Evolutionary conservation across 768 basidiomycete genomes (phyloP).

Genomic region (Sarcodon aspratus): DNA sequence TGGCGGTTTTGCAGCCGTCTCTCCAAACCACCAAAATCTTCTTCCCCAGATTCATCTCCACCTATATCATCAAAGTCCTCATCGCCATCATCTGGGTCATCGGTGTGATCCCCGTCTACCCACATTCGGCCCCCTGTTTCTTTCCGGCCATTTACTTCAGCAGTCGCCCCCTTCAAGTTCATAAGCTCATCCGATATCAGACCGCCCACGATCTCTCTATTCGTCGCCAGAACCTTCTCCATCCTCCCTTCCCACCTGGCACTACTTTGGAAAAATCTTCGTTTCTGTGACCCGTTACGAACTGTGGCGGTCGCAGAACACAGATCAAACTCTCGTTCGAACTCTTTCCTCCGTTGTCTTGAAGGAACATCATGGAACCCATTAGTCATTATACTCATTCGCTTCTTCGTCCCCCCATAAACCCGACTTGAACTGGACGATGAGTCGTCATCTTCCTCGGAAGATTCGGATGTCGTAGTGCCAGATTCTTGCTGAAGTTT

Average conservation of each 20-base stretch:
- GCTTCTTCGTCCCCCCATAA: constrained; percentile 27
- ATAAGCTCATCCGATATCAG: too few species aligned
- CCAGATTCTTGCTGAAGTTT: constrained; percentile 13
- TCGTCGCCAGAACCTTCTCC: constrained; percentile 7
- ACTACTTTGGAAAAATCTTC: constrained; percentile 50
- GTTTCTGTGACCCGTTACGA: constrained; percentile 15
- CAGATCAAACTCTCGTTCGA: constrained; percentile 15
- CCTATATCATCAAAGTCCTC: too few species aligned
- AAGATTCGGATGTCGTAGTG: constrained; percentile 14
- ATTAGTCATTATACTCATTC: constrained; percentile 62
- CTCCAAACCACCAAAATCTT: too few species aligned
- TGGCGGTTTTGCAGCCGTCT: too few species aligned
- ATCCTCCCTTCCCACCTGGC: constrained; percentile 22
- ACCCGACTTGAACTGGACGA: constrained; percentile 1
- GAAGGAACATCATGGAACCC: constrained; percentile 39
- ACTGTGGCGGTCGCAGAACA: constrained; percentile 3
- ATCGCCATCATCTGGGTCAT: too few species aligned
- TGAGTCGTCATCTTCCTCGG: constrained; percentile 16
- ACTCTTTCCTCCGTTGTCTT: constrained; percentile 29
- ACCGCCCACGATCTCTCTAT: constrained; percentile 3
- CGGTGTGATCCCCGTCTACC: too few species aligned
- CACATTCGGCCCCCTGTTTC: too few species aligned
- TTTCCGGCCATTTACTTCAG: too few species aligned
- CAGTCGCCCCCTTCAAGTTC: too few species aligned
- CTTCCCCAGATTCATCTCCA: too few species aligned